A percentile compares a stretch with the other conserved stretches of the same genome.
phyloP scores from a whole-genome alignment of 1,284 basidiomycete species.

The Phenoliferia sp. region DNA sequence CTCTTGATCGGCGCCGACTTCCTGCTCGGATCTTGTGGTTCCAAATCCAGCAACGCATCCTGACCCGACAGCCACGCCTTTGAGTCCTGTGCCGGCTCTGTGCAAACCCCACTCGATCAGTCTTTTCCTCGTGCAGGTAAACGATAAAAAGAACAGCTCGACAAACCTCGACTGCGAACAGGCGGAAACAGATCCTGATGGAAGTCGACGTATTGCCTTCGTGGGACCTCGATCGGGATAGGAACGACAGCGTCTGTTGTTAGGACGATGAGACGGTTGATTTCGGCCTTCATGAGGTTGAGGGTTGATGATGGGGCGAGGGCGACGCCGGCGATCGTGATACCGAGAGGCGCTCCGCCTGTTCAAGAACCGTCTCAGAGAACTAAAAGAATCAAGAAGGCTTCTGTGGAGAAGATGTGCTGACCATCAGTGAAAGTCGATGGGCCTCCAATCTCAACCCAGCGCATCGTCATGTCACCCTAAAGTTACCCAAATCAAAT shows the following conservation, averaged over 20 bases:
- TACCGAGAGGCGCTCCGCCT: constrained; percentile 37
- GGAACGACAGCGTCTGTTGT: constrained; percentile 45
- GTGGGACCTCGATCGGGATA: constrained; percentile 43
- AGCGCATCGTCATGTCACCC: constrained; percentile 47
- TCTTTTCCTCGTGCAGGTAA: background rate
- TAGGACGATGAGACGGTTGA: constrained; percentile 44
- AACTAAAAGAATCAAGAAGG: background rate
- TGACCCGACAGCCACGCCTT: constrained; percentile 42
- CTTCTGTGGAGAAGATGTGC: background rate
- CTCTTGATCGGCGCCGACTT: constrained; percentile 8
- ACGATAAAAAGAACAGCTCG: too few relatives aligned
- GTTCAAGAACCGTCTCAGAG: too few relatives aligned
- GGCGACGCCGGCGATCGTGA: constrained; percentile 38
- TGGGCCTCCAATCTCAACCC: constrained; percentile 43
- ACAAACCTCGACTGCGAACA: constrained; percentile 18
- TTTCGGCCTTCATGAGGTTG: constrained; percentile 47
- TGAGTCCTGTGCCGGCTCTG: constrained; percentile 41
- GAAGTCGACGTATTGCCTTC: constrained; percentile 48
- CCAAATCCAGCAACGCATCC: constrained; percentile 35
- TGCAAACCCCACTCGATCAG: background rate
- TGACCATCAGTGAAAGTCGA: constrained; percentile 40
- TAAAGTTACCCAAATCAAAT: background rate
- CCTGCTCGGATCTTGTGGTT: constrained; percentile 6
- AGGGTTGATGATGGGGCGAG: constrained; percentile 40
- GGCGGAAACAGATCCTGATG: constrained; percentile 46